Evolutionary conservation across 1,139 yeast genomes (phyloP).

Genomic region (Zhuliangozyma parablackwelliae): DNA sequence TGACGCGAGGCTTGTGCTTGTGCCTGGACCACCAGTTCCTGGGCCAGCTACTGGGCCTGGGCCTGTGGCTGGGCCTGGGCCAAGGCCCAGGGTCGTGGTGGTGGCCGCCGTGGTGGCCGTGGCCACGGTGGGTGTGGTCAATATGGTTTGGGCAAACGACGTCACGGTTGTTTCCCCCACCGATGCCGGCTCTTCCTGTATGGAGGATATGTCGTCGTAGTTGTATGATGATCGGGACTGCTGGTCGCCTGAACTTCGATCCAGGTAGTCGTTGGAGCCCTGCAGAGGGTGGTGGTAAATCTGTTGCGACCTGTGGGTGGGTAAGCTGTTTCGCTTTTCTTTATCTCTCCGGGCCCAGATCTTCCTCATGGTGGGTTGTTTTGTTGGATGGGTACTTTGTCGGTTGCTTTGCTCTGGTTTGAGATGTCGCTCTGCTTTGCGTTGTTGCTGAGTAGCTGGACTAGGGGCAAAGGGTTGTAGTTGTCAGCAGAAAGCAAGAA

Average conservation of each 20-base stretch:
- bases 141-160: conserved; percentile 1
- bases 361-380: conserved; percentile 16
- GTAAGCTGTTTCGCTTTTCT: conserved; percentile 13
- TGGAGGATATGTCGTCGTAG: conserved; percentile 4
- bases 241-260: background rate
- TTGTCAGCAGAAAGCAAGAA: too few relatives aligned
- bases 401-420: too few relatives aligned
- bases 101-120: background rate
- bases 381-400: too few relatives aligned
- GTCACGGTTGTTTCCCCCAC: too few relatives aligned
- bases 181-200: conserved; percentile 3
- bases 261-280: conserved; percentile 1
- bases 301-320: background rate
- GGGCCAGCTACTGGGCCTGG: too few relatives aligned
- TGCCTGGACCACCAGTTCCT: too few relatives aligned
- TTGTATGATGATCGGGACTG: background rate
- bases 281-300: conserved; percentile 1
- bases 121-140: background rate
- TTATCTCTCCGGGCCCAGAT: conserved; percentile 18
- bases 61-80: background rate
- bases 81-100: background rate
- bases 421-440: too few relatives aligned
- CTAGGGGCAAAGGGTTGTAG: too few relatives aligned
- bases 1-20: too few relatives aligned
- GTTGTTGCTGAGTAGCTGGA: too few relatives aligned